phyloP scores from a whole-genome alignment of 805 yeast species.

The Cyberlindnera euphorbiae region DNA sequence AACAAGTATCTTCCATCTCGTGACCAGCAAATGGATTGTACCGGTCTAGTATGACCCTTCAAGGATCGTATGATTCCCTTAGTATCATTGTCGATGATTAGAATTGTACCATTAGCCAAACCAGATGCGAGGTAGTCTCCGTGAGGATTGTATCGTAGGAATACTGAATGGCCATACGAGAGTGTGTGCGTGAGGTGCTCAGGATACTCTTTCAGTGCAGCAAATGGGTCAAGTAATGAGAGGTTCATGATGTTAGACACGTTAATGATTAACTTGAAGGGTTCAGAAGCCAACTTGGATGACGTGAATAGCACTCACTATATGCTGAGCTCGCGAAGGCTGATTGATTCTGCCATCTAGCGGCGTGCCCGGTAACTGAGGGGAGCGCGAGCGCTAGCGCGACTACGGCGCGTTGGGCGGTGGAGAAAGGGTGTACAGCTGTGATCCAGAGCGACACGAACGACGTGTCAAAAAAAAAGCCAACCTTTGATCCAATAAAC shows the following conservation, averaged over 20 bases:
- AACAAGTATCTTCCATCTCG: constrained; percentile 62
- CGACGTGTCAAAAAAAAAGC: background rate
- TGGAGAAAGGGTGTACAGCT: background rate
- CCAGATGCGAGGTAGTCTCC: constrained; percentile 91
- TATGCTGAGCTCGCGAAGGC: too few species aligned
- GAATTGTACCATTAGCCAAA: constrained; percentile 63
- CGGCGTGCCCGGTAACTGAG: too few species aligned
- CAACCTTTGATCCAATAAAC: too few species aligned
- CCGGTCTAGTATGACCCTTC: constrained; percentile 63
- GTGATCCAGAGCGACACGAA: constrained; percentile 1
- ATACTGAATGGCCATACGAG: constrained; percentile 61
- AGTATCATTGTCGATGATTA: constrained; percentile 72
- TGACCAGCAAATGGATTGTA: constrained; percentile 77
- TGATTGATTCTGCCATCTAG: too few species aligned
- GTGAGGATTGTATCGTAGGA: constrained; percentile 59
- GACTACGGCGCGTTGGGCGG: too few species aligned
- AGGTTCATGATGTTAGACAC: constrained; percentile 69
- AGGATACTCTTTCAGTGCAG: constrained; percentile 88
- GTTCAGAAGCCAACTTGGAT: too few species aligned
- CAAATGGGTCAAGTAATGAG: constrained; percentile 81
- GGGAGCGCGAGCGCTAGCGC: too few species aligned
- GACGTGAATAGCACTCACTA: too few species aligned
- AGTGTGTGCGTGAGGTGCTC: constrained; percentile 73
- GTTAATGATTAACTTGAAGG: too few species aligned
- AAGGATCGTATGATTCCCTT: constrained; percentile 50